phyloP scores from a whole-genome alignment of 2,329 filamentous ascomycete genomes.

The Helicocarpus griseus region DNA sequence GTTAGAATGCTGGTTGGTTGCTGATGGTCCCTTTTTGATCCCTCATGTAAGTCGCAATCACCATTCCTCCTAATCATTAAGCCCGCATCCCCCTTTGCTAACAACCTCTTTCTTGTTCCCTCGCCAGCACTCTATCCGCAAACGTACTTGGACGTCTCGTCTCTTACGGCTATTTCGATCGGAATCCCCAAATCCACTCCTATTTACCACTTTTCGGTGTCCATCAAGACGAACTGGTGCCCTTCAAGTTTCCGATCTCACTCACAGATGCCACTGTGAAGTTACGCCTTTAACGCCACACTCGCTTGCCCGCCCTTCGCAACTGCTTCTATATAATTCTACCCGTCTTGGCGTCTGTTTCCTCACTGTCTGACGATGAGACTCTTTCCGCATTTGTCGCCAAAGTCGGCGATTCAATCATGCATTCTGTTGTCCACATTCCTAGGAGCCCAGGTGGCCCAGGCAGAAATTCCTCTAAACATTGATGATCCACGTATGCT shows the following conservation, averaged over 20 bases:
- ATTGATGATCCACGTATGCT: conserved; percentile 18
- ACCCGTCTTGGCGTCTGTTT: not conserved
- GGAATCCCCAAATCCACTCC: no score
- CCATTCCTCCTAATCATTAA: not conserved
- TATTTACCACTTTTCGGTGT: no score
- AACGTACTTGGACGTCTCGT: no score
- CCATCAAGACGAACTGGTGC: not conserved
- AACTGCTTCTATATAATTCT: not conserved
- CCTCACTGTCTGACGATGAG: conserved; percentile 6
- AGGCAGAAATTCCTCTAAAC: conserved; percentile 17
- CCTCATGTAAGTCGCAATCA: not conserved
- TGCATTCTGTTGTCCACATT: conserved; percentile 13
- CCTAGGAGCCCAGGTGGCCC: conserved; percentile 16
- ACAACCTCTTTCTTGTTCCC: not conserved
- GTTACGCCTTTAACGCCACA: no score
- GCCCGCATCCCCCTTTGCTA: not conserved
- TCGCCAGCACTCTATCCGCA: no score
- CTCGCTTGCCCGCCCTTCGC: not conserved
- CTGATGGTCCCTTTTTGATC: not conserved
- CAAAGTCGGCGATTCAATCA: conserved; percentile 6
- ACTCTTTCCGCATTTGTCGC: not conserved
- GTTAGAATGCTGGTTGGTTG: not conserved
- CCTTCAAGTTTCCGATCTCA: not conserved
- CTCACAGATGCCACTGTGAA: not conserved
- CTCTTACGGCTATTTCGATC: no score